phyloP scores from a whole-genome alignment of 495 filamentous ascomycete genomes.

The Annulohypoxylon bovei region DNA sequence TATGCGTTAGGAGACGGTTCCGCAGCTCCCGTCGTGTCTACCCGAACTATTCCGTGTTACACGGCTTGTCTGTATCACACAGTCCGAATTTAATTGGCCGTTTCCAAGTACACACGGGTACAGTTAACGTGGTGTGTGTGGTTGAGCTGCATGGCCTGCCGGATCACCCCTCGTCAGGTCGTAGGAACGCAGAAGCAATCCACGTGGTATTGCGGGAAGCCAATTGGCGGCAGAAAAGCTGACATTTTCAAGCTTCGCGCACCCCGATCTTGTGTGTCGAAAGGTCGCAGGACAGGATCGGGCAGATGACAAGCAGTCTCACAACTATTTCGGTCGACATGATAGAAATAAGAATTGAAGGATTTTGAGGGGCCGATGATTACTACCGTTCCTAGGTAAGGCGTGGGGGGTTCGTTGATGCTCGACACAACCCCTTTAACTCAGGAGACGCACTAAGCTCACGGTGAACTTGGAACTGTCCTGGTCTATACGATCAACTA shows the following conservation, averaged over 20 bases:
- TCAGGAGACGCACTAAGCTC: slow-evolving; percentile 5
- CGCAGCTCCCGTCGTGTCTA: slow-evolving; percentile 20
- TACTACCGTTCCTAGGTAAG: slow-evolving; percentile 19
- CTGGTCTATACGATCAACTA: background rate
- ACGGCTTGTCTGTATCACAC: slow-evolving; percentile 21
- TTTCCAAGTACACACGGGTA: slow-evolving; percentile 17
- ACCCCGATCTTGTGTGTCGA: slow-evolving; percentile 26
- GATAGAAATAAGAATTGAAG: slow-evolving; percentile 25
- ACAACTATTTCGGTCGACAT: slow-evolving; percentile 21
- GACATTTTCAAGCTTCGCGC: slow-evolving; percentile 14
- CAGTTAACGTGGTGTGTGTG: slow-evolving; percentile 15
- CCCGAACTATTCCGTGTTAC: slow-evolving; percentile 23
- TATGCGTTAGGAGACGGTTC: slow-evolving; percentile 19
- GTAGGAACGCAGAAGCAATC: slow-evolving; percentile 37
- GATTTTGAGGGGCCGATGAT: slow-evolving; percentile 23
- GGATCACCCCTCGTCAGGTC: slow-evolving; percentile 14
- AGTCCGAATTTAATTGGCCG: slow-evolving; percentile 8
- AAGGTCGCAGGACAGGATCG: slow-evolving; percentile 37
- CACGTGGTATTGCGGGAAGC: slow-evolving; percentile 33
- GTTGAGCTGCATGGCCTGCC: slow-evolving; percentile 24
- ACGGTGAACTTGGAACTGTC: background rate
- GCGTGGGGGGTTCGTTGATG: slow-evolving; percentile 18
- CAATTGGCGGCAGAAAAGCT: slow-evolving; percentile 24
- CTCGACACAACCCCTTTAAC: slow-evolving; percentile 11
- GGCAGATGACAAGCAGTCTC: slow-evolving; percentile 28